phyloP scores from a whole-genome alignment of 2,329 filamentous ascomycete species.

The Diaporthe eres region DNA sequence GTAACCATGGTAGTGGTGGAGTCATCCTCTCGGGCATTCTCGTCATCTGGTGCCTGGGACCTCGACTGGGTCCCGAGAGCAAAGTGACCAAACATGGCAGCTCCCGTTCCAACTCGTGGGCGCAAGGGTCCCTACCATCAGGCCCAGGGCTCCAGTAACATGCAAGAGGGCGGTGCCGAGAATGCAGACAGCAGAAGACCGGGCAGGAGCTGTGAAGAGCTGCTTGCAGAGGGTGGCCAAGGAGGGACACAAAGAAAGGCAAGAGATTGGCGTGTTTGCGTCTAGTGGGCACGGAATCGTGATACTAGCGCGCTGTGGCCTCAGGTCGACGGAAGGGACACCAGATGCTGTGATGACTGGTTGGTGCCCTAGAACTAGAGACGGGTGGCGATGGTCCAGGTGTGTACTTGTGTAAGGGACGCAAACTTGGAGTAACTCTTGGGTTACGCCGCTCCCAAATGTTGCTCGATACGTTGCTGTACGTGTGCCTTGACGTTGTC shows the following conservation, averaged over 20 bases:
- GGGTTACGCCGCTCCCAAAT: not conserved
- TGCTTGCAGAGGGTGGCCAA: not conserved
- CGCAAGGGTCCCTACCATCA: constrained; percentile 16
- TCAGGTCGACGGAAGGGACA: not conserved
- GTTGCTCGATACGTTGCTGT: not conserved
- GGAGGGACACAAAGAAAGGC: constrained; percentile 7
- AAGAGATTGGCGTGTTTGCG: not conserved
- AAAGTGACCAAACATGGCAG: constrained; percentile 41
- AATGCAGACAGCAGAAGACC: not conserved
- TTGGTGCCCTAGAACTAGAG: constrained; percentile 4
- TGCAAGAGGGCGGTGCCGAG: constrained; percentile 14
- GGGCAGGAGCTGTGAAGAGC: not conserved
- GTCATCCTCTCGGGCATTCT: constrained; percentile 21
- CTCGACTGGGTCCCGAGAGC: constrained; percentile 34
- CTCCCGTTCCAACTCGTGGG: constrained; percentile 35
- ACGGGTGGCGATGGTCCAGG: not conserved
- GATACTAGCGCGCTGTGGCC: constrained; percentile 2
- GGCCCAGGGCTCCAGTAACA: not conserved
- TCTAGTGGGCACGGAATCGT: constrained; percentile 11
- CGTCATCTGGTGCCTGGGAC: constrained; percentile 13
- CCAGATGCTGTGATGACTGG: not conserved
- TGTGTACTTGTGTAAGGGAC: not conserved
- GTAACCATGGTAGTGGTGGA: not conserved
- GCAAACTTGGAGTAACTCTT: not conserved
- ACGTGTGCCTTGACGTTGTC: not conserved